Evolutionary conservation across 768 basidiomycete species (phyloP), one percentile per base, ranked within the genome.

Genomic region (Rossbeevera mucosa): DNA sequence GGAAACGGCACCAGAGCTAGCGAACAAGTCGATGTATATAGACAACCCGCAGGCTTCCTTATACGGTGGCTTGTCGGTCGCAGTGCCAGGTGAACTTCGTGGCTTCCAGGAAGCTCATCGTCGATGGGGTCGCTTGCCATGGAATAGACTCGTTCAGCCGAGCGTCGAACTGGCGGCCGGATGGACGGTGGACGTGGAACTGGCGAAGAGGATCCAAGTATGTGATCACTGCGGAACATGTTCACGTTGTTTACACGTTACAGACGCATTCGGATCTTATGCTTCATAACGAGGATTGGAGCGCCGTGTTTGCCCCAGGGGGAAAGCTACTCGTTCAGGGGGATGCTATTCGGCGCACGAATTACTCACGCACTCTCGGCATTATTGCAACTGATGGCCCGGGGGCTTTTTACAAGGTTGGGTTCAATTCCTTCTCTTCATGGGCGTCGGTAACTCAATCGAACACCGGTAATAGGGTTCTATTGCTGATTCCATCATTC

Each of bases 41-140:
- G 70, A 76, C 12, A 66, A 82, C 40, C 75, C 88, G 3, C 57
- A 66, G 4, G 71, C 75, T 2, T 75, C 91, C 16, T 74, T 61
- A 52, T 82, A 76, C 51, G 95, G 96, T 4, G 94, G 96, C 4
- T 72, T 97, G 49, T 69, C 92, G 6, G 81, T 95, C n/a, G 94
- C 81, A 21, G 86, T 96, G 0, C 96, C 96, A 1, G 89, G 94
- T 8, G 94, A 98, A 71, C 66, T 98, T 43, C 80, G 86, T 21
- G 96, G 94, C 9, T 77, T 97, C 28, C 82, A 86, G 65, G 88
- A 85, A 64, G 91, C 90, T 0, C 87, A 94, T 68, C 73, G 76
- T 38, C 78, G 84, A 22, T 96, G 94, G 84, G 95, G 93, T 0
- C 79, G 71, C 31, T 61, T 96, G 12, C 76, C 85, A 0, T 98